phyloP scores from a whole-genome alignment of 805 yeast species.

The Yarrowia sp. region DNA sequence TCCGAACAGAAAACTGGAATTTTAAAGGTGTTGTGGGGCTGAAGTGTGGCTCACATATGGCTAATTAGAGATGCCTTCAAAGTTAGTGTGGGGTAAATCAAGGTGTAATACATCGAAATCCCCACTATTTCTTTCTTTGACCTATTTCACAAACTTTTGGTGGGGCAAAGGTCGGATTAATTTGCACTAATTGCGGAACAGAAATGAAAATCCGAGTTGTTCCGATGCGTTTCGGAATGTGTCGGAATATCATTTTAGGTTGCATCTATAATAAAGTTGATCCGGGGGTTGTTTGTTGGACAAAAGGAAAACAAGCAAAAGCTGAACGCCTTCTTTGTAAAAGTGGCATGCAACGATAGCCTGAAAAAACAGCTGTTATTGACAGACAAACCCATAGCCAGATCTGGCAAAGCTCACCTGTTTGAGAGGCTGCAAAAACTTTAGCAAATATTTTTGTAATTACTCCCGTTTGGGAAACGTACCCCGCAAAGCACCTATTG shows the following conservation, averaged over 20 bases:
- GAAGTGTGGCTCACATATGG: conserved; percentile 10
- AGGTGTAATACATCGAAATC: no score
- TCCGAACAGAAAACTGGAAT: not conserved
- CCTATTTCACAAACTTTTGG: no score
- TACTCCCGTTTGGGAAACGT: not conserved
- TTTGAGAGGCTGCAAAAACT: no score
- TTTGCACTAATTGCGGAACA: not conserved
- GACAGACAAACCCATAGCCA: no score
- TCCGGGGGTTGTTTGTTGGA: not conserved
- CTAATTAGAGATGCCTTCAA: not conserved
- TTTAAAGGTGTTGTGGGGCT: not conserved
- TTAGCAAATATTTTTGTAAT: not conserved
- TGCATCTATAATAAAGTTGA: not conserved
- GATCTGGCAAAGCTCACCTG: no score
- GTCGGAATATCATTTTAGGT: not conserved
- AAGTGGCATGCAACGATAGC: no score
- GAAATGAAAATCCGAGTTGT: not conserved
- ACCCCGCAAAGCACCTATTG: not conserved
- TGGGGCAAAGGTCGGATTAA: not conserved
- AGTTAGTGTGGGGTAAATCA: no score
- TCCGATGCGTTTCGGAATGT: not conserved
- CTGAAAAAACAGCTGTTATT: no score
- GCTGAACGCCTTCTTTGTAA: no score
- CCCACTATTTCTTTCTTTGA: no score
- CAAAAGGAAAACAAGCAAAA: not conserved